Percentiles rank a stretch among this genome's conserved stretches.
Evolutionary conservation across 345 rosid species (phyloP).

Genomic region (Moringa oleifera): DNA sequence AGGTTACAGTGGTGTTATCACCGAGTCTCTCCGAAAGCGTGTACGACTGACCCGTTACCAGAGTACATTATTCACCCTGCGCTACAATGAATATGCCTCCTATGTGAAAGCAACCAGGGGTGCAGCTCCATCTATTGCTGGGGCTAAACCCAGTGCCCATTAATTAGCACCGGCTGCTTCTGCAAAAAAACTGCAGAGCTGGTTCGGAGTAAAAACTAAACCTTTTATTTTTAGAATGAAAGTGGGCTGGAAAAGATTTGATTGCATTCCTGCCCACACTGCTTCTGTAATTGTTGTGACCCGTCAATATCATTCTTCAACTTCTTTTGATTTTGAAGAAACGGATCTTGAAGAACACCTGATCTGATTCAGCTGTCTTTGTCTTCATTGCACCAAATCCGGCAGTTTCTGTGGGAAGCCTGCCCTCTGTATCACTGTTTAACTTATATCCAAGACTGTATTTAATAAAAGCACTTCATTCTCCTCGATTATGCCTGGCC

Average conservation of each 20-base stretch:
- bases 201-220: conserved; percentile 11
- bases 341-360: not conserved
- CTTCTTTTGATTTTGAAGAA: conserved; percentile 44
- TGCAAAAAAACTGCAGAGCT: conserved; percentile 18
- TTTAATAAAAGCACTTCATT: too few relatives aligned
- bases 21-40: conserved; percentile 58
- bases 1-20: conserved; percentile 61
- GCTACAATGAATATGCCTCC: conserved; percentile 65
- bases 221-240: not conserved
- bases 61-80: conserved; percentile 81
- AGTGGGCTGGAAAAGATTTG: conserved; percentile 24
- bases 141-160: conserved; percentile 34
- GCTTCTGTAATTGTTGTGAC: not conserved
- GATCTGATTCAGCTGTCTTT: not conserved
- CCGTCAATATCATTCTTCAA: conserved; percentile 38
- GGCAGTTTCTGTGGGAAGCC: not conserved
- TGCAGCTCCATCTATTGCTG: conserved; percentile 48
- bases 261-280: conserved; percentile 21
- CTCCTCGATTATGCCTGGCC: too few relatives aligned
- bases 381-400: not conserved
- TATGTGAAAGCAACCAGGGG: conserved; percentile 71
- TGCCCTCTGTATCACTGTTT: not conserved
- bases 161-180: conserved; percentile 34
- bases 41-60: conserved; percentile 84
- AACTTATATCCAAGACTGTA: too few relatives aligned